Conservation (phyloP, 1,284 basidiomycete genomes). For the Cutaneotrichosporon mucoides region DNA sequence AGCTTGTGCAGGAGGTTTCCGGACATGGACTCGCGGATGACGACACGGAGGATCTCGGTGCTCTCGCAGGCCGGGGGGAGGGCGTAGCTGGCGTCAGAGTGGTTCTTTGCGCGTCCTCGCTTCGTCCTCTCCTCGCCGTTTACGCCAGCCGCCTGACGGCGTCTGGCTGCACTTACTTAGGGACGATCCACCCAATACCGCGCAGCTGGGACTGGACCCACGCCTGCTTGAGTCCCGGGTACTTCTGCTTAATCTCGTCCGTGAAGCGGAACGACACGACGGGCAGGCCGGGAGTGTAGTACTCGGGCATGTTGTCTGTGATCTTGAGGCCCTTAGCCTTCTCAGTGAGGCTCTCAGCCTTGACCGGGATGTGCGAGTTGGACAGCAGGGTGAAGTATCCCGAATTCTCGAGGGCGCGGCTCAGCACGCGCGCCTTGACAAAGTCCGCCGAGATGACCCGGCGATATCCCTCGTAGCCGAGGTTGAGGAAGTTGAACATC, state of each 20-base stretch:
- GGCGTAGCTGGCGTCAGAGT: constrained; percentile 55
- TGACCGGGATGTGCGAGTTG: constrained; percentile 48
- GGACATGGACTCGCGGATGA: constrained; percentile 64
- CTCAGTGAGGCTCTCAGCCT: constrained; percentile 3
- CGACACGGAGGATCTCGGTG: constrained; percentile 77
- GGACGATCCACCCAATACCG: constrained; percentile 63
- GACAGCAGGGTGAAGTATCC: constrained; percentile 63
- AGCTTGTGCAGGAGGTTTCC: constrained; percentile 40
- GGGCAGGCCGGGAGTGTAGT: constrained; percentile 61
- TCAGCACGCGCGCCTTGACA: constrained; percentile 77
- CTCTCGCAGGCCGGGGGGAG: constrained; percentile 66
- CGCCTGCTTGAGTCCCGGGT: constrained; percentile 74
- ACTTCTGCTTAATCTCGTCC: constrained; percentile 63
- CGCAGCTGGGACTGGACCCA: constrained; percentile 68
- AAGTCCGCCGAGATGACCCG: constrained; percentile 65
- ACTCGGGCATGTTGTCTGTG: constrained; percentile 25
- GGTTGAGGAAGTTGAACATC: constrained; percentile 84
- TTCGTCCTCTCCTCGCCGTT: too few species aligned
- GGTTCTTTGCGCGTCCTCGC: too few species aligned
- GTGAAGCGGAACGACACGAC: constrained; percentile 90
- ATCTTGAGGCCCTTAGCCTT: constrained; percentile 6
- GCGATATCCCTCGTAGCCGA: constrained; percentile 74
- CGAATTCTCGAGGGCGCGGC: constrained; percentile 76
- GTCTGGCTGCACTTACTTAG: constrained; percentile 51
- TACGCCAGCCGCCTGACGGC: too few species aligned